Conservation (phyloP, 129 eudicot genomes). For the Saussurea involucrata region DNA sequence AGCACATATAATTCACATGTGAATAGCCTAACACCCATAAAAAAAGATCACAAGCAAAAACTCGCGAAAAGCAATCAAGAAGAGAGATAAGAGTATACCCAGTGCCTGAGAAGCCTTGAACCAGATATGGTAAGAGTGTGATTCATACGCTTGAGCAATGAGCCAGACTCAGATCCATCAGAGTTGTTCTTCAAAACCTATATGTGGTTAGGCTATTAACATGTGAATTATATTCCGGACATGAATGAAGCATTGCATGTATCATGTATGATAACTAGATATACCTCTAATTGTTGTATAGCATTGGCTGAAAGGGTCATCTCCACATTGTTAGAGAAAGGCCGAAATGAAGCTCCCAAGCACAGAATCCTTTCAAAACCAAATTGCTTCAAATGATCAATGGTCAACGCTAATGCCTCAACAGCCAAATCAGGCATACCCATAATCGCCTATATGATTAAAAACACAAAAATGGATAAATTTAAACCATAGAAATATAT, state of each 20-base stretch:
- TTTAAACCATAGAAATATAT: neutral
- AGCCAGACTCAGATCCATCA: conserved; percentile 76
- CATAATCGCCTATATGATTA: conserved; percentile 55
- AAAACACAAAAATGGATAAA: neutral
- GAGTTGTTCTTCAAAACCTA: conserved; percentile 74
- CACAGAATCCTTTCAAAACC: conserved; percentile 79
- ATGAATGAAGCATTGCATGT: neutral
- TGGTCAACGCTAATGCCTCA: conserved; percentile 71
- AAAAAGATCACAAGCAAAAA: neutral
- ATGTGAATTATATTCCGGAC: neutral
- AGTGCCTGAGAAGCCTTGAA: conserved; percentile 83
- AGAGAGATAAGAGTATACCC: conserved; percentile 50
- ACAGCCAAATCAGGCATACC: conserved; percentile 80
- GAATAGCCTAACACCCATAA: no score
- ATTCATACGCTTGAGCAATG: conserved; percentile 71
- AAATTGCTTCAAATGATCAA: conserved; percentile 84
- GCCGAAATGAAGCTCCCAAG: conserved; percentile 84
- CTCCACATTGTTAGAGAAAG: conserved; percentile 64
- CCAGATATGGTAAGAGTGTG: conserved; percentile 79
- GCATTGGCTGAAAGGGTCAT: conserved; percentile 90
- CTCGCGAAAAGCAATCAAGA: neutral
- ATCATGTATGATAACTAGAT: no score
- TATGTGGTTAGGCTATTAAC: conserved; percentile 7
- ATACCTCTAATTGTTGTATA: conserved; percentile 87
- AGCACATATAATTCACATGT: no score